Evolutionary conservation across 2,329 filamentous ascomycete genomes (phyloP).

Genomic region (Paecilomyces sp.): DNA sequence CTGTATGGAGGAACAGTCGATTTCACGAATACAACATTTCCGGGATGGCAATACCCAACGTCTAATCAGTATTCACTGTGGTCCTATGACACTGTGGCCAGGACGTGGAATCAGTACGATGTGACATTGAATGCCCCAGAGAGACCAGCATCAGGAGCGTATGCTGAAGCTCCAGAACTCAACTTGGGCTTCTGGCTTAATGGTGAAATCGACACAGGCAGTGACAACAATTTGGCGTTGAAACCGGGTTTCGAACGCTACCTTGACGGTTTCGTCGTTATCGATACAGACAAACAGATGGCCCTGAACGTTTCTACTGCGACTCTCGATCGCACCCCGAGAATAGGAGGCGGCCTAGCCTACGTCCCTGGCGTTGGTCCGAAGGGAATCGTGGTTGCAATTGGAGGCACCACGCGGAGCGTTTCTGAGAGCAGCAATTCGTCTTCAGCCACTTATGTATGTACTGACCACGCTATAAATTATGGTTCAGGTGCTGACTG

Average conservation of each 20-base stretch:
- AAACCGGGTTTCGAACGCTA: conserved; percentile 11
- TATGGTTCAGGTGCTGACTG: no score
- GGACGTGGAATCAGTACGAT: conserved; percentile 20
- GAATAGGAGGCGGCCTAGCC: conserved; percentile 30
- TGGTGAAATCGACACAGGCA: conserved; percentile 32
- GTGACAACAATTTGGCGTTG: conserved; percentile 12
- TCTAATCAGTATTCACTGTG: conserved; percentile 21
- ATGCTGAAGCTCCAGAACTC: conserved; percentile 28
- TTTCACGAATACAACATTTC: conserved; percentile 19
- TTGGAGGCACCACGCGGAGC: conserved; percentile 27
- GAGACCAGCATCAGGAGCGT: conserved; percentile 29
- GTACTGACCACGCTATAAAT: no score
- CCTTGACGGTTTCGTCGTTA: conserved; percentile 34
- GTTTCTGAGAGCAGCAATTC: conserved; percentile 8
- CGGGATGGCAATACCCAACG: conserved; percentile 17
- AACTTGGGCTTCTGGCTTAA: conserved; percentile 34
- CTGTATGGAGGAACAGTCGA: conserved; percentile 26
- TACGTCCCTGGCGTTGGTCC: conserved; percentile 29
- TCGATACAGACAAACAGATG: conserved; percentile 27
- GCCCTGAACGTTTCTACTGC: conserved; percentile 33
- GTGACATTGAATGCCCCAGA: conserved; percentile 12
- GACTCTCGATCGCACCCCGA: conserved; percentile 21
- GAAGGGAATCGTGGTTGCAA: conserved; percentile 30
- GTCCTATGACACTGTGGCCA: conserved; percentile 17
- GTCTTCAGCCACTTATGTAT: conserved; percentile 18